A percentile compares a stretch with the other conserved stretches of the same genome.
Conservation (phyloP, 2,329 filamentous ascomycete species). For the Apiospora phragmitis region DNA sequence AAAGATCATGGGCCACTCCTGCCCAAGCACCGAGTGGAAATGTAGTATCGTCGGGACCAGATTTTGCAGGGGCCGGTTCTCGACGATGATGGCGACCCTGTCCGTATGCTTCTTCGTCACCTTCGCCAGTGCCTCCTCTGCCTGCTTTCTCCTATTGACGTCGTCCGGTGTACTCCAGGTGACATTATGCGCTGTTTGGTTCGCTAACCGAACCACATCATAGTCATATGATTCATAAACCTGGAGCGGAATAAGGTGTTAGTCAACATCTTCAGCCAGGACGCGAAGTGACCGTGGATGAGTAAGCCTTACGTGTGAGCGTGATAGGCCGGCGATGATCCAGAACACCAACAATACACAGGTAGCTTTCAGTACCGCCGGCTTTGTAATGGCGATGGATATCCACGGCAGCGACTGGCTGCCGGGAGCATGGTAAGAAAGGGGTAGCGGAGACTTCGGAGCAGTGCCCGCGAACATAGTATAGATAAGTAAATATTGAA, state of each 20-base stretch:
- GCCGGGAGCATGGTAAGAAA: background rate
- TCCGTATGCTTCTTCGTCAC: constrained; percentile 18
- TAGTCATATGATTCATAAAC: background rate
- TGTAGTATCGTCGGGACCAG: constrained; percentile 40
- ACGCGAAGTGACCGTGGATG: background rate
- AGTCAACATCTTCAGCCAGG: background rate
- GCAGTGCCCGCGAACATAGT: background rate
- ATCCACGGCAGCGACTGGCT: background rate
- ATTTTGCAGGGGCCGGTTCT: constrained; percentile 33
- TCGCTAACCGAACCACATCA: background rate
- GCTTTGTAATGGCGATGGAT: background rate
- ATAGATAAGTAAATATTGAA: background rate
- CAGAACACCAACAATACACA: background rate
- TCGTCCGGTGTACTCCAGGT: background rate
- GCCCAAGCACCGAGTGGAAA: constrained; percentile 40
- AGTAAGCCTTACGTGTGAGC: background rate
- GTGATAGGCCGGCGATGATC: background rate
- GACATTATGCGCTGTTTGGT: background rate
- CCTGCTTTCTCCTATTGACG: background rate
- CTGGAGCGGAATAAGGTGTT: background rate
- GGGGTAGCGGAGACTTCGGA: background rate
- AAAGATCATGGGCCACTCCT: constrained; percentile 44
- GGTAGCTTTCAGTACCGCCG: background rate
- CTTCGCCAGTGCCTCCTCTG: background rate
- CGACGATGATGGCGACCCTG: constrained; percentile 37